Evolutionary conservation across 2,329 filamentous ascomycete species (phyloP).

Genomic region (Venturia effusa): DNA sequence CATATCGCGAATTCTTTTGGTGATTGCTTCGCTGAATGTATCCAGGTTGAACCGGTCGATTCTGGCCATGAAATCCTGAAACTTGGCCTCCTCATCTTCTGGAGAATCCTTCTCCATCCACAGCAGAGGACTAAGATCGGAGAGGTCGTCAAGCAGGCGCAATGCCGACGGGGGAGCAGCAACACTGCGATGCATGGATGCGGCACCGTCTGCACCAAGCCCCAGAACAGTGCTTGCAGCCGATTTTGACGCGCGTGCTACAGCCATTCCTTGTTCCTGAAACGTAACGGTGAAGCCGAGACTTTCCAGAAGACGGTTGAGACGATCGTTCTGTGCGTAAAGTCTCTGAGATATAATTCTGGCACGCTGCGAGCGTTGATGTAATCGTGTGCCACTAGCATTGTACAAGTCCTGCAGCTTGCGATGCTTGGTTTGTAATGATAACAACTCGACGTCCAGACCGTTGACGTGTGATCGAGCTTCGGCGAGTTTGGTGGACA

Average conservation of each 20-base stretch:
- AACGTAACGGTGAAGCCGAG: slow-evolving; percentile 74
- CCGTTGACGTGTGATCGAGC: slow-evolving; percentile 66
- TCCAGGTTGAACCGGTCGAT: slow-evolving; percentile 75
- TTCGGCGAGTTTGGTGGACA: slow-evolving; percentile 62
- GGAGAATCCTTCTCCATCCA: slow-evolving; percentile 66
- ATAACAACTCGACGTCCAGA: slow-evolving; percentile 63
- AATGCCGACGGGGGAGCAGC: slow-evolving; percentile 30
- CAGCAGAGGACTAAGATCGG: slow-evolving; percentile 63
- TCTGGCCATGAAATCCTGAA: slow-evolving; percentile 60
- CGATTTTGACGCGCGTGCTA: slow-evolving; percentile 57
- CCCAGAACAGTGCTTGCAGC: slow-evolving; percentile 25
- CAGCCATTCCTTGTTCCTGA: slow-evolving; percentile 59
- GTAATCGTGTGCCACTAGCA: slow-evolving; percentile 43
- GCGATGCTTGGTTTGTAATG: slow-evolving; percentile 55
- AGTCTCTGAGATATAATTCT: slow-evolving; percentile 77
- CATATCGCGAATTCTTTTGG: slow-evolving; percentile 84
- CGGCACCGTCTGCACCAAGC: slow-evolving; percentile 26
- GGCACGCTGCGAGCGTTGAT: slow-evolving; percentile 59
- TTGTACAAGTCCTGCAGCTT: slow-evolving; percentile 41
- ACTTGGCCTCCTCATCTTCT: slow-evolving; percentile 61
- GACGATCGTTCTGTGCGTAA: slow-evolving; percentile 71
- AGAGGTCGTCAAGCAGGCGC: slow-evolving; percentile 43
- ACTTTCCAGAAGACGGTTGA: slow-evolving; percentile 74
- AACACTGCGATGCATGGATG: slow-evolving; percentile 29
- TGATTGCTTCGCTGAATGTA: slow-evolving; percentile 70